phyloP scores from a whole-genome alignment of 2,329 filamentous ascomycete species.

The Colletotrichum spaethianum region DNA sequence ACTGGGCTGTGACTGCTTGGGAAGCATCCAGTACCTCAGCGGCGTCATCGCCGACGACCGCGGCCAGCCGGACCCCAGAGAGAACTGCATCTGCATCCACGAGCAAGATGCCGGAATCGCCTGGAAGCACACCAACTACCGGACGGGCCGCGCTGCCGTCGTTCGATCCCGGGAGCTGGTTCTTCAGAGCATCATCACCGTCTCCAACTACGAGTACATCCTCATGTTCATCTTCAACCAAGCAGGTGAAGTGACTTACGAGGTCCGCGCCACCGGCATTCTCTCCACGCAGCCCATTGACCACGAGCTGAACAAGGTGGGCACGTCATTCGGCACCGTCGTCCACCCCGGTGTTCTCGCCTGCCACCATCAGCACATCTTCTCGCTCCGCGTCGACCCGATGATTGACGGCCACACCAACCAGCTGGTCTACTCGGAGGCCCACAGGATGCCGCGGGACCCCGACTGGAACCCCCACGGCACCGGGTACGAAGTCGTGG shows the following conservation, averaged over 20 bases:
- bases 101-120: constrained; percentile 79
- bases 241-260: constrained; percentile 71
- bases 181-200: constrained; percentile 77
- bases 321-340: constrained; percentile 69
- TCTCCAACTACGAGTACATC: constrained; percentile 81
- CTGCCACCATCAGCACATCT: constrained; percentile 80
- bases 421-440: constrained; percentile 65
- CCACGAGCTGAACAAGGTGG: constrained; percentile 66
- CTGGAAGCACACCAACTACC: constrained; percentile 81
- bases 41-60: constrained; percentile 66
- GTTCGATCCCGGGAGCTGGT: constrained; percentile 74
- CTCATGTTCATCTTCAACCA: constrained; percentile 77
- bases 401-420: constrained; percentile 71
- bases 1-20: constrained; percentile 78
- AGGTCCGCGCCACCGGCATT: constrained; percentile 77
- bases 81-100: constrained; percentile 77
- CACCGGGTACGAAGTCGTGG: constrained; percentile 32
- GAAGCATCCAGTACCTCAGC: constrained; percentile 72
- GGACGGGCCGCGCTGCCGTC: constrained; percentile 73
- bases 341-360: constrained; percentile 68
- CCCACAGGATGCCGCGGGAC: constrained; percentile 33
- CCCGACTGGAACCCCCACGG: constrained; percentile 37
- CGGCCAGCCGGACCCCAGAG: constrained; percentile 66
- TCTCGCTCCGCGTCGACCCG: constrained; percentile 76
- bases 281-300: constrained; percentile 67